Base-by-base conservation (phyloP, 75 land plant species). In the Pinus tabuliformis region DNA sequence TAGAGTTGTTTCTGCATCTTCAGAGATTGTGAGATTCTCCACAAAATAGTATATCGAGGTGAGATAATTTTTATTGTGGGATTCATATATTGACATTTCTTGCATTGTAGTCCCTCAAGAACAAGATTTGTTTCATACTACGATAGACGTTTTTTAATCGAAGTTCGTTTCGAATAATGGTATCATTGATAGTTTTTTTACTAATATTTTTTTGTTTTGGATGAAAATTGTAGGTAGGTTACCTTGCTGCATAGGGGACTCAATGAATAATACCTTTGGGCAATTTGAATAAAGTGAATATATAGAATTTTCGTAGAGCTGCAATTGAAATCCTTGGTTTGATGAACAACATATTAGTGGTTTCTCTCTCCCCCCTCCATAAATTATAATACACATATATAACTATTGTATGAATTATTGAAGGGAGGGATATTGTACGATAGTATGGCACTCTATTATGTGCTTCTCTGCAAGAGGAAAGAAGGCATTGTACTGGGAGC, bases 231-330 rank as follows among this genome's bases (percentile, higher is more conserved):
- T 77, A 95, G 95, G 89, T 94, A 73, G 99, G 99, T 33, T 84
- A 94, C 16, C 91, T 96, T 36, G 94, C 97, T 3, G 89, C 81
- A 57, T 97, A 96, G 63, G 91, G 97, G 97, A 89, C 94, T 54
- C 83, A 88, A 18, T 96, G 94, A 64, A 81, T 93, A 18, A 83
- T 90, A 58, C 97, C 97, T 4, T 85, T 93, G 39, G 81, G 91
- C 39, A 88, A 81, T 49, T 84, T 78, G 18, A 82, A 83, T 17
- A 94, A 93, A 82, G 76, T 96, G 20, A 84, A 21, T 39, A 62
- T 94, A 37, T 70, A 81, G 36, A 94, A 90, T 13, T 81, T 11
- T 39, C 91, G 93, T 70, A 81, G 74, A 45, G 78, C 57, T 78
- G 86, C 89, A 70, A 89, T 91, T 24, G 85, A 83, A 16, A 74